A percentile compares a stretch with the other conserved stretches of the same genome.
Conservation (phyloP, 768 basidiomycete genomes). For the Auricularia sp. region DNA sequence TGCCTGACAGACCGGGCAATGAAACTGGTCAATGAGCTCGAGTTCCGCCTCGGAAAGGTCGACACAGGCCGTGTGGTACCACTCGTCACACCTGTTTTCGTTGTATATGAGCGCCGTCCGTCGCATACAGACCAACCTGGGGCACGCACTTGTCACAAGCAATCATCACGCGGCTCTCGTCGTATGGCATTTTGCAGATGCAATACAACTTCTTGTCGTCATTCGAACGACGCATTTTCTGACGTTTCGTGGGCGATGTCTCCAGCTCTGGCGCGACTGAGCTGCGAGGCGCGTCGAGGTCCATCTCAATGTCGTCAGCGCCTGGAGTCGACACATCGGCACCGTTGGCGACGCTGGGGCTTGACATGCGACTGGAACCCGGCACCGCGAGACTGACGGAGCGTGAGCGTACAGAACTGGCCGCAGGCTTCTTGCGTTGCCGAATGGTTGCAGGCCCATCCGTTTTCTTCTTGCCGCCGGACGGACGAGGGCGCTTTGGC, state of each 20-base stretch:
- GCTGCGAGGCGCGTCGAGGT: conserved; percentile 7
- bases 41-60: conserved; percentile 71
- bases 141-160: conserved; percentile 53
- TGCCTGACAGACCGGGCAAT: conserved; percentile 70
- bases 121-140: background rate
- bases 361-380: conserved; percentile 27
- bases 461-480: conserved; percentile 3
- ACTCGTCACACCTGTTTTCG: conserved; percentile 70
- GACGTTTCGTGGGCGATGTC: conserved; percentile 15
- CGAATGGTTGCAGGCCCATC: conserved; percentile 1
- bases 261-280: background rate
- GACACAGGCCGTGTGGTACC: conserved; percentile 87
- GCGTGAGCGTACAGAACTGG: conserved; percentile 15
- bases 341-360: conserved; percentile 35
- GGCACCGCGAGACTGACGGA: conserved; percentile 61
- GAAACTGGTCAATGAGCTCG: conserved; percentile 86
- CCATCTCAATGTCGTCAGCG: conserved; percentile 42
- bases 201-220: conserved; percentile 73
- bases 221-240: conserved; percentile 26
- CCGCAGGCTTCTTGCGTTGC: background rate
- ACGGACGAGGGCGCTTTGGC: background rate
- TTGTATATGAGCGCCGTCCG: background rate
- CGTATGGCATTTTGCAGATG: conserved; percentile 77
- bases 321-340: conserved; percentile 27
- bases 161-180: conserved; percentile 85